Base-by-base conservation (phyloP, 2,329 filamentous ascomycete species). In the Trichoderma oligosporum region DNA sequence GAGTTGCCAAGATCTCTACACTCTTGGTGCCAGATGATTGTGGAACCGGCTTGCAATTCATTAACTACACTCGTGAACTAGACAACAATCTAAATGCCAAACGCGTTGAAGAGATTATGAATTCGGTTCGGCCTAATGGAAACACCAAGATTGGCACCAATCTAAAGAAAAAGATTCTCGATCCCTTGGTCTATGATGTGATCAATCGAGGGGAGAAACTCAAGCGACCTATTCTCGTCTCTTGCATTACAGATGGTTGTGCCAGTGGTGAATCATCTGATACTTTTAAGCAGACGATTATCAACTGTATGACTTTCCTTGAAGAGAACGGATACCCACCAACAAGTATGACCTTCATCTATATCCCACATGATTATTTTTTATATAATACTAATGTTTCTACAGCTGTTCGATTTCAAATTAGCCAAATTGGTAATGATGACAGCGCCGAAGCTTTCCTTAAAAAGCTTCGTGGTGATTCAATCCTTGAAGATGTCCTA, bases 361-460 rank as follows among this genome's bases (percentile, higher is more conserved):
- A 5, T 5, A 14, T 6, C 20, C 20, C 4, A 1, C 7, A 31
- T 41, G 5, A 12, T 7, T 22, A 53, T 18, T 0, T 2, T 8
- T 2, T 5, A n/a, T 33, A 7, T 12, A 5, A 4, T 14, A 2
- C 46, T 49, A 22, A 49, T 16, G 3, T 3, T 14, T 0, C 7
- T 18, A 5, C 7, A 59, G 57, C 38, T 8, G 22, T 59, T 20
- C 45, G 38, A 4, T 59, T 59, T 22, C 57, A 59, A 27, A 35
- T 59, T 6, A 47, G 51, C 3, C 57, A 59, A 16, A 45, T 59
- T 24, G 57, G 57, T 2, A 48, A 59, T 16, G 52, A 55, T 11
- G 14, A n/a, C 1, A 25, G 18, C 6, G 49, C 51, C 11, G 22
- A 31, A 9, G 5, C 11, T 6, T 59, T 51, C 20, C 45, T 59